Base-by-base conservation (phyloP, 2,329 filamentous ascomycete genomes). In the Teratosphaeria nubilosa region DNA sequence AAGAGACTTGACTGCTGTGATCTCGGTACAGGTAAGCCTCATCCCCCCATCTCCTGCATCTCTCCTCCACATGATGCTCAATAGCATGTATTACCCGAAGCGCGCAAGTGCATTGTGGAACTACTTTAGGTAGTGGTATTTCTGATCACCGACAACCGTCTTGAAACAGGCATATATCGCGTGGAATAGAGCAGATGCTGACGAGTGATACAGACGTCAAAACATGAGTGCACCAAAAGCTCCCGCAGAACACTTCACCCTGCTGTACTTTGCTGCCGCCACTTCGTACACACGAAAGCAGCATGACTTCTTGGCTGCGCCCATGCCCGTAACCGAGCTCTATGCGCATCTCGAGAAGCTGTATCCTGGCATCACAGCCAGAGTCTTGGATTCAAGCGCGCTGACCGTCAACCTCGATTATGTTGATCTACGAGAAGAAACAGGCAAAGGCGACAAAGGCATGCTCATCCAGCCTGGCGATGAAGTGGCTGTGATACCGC, bases 401-500 rank as follows among this genome's bases (percentile, higher is more conserved):
- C 81, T 95, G 62, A 92, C 89, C 25, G 76, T 95, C 69, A 94
- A 95, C 65, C 75, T 92, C 56, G 82, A 89, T 59, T 95, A 95
- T 74, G 84, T 92, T 68, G 87, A 94, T 69, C 66, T 90, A 11
- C 77, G 80, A 11, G 76, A 78, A 5, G 77, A 77, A 32, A 72
- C 72, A 20, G 72, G 71, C 13, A 73, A 73, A 53, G 75, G 74
- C 20, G 68, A 67, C 16, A 68, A 69, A 9, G 75, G 75, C 16
- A 64, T 77, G 27, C 70, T 82, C 58, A 87, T 95, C 58, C 74
- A 83, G 55, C 83, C 83, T 62, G 88, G 86, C 30, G 90, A 95
- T 69, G 90, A 95, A 75, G 88, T 95, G 57, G 90, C 87, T 50
- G 87, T 95, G 37, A 92, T 95, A 58, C 90, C 90, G 34, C 90